Evolutionary conservation across 495 filamentous ascomycete species (phyloP).

Genomic region (Friedmanniomyces endolithicus): DNA sequence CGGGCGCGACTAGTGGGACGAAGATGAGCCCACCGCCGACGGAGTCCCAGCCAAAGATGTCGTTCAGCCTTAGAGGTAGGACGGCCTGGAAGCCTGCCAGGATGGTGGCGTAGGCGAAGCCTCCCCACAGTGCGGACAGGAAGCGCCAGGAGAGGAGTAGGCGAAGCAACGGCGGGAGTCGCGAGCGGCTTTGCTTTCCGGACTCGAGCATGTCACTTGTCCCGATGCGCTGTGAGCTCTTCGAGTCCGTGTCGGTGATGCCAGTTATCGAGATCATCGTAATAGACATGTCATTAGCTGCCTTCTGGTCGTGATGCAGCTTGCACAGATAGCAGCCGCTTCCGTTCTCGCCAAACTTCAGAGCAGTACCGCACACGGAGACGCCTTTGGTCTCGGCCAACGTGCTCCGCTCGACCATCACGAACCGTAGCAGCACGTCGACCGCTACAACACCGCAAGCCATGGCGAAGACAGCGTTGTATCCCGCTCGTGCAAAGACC

Average conservation of each 20-base stretch:
- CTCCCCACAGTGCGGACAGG: background rate
- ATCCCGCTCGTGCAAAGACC: constrained; percentile 42
- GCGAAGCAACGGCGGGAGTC: background rate
- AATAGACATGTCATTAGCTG: background rate
- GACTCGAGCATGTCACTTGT: background rate
- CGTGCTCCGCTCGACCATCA: constrained; percentile 56
- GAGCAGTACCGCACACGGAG: background rate
- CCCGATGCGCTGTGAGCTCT: too few relatives aligned
- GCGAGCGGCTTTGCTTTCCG: background rate
- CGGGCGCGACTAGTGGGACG: constrained; percentile 47
- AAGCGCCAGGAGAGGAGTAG: constrained; percentile 30
- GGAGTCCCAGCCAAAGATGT: constrained; percentile 41
- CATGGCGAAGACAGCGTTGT: constrained; percentile 18
- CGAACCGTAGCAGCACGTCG: constrained; percentile 12
- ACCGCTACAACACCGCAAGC: constrained; percentile 8
- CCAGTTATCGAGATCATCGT: background rate
- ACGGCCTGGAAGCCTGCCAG: constrained; percentile 46
- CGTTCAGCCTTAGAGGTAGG: constrained; percentile 40
- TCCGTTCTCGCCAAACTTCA: background rate
- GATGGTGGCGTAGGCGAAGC: constrained; percentile 37
- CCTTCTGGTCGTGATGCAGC: background rate
- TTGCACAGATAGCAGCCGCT: background rate
- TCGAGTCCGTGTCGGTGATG: too few relatives aligned
- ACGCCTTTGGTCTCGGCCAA: constrained; percentile 42
- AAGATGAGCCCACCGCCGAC: constrained; percentile 60